phyloP scores from a whole-genome alignment of 169 alveolate species.

The Eimeria falciformis region DNA sequence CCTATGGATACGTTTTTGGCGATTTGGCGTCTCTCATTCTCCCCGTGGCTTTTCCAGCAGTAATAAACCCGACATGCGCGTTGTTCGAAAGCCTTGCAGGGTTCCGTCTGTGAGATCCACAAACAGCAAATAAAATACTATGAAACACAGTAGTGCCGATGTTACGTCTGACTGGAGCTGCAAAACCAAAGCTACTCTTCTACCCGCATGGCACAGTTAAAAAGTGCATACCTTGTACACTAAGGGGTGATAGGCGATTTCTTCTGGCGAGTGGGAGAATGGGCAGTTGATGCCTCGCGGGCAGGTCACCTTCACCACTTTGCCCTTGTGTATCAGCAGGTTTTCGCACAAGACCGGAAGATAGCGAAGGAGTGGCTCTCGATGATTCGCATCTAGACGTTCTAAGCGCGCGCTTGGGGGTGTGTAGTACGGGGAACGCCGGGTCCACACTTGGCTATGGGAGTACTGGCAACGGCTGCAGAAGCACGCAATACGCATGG shows the following conservation, averaged over 20 bases:
- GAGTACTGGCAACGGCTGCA: slow-evolving; percentile 89
- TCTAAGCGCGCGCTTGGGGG: slow-evolving; percentile 81
- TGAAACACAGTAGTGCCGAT: not conserved
- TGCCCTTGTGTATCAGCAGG: slow-evolving; percentile 85
- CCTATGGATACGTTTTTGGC: slow-evolving; percentile 35
- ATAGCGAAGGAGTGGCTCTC: slow-evolving; percentile 84
- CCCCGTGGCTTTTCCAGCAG: slow-evolving; percentile 69
- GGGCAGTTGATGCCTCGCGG: slow-evolving; percentile 92
- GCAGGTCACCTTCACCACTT: slow-evolving; percentile 81
- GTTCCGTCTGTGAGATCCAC: slow-evolving; percentile 50
- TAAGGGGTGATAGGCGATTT: slow-evolving; percentile 93
- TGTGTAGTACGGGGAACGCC: slow-evolving; percentile 90
- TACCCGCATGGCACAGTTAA: not conserved
- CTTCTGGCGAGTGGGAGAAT: slow-evolving; percentile 94
- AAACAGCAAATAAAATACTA: not conserved
- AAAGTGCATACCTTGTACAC: slow-evolving; percentile 88
- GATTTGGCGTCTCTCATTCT: slow-evolving; percentile 57
- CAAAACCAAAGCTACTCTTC: not conserved
- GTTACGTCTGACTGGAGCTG: not conserved
- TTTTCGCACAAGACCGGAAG: slow-evolving; percentile 90
- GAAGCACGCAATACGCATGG: not conserved
- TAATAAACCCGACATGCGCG: slow-evolving; percentile 54
- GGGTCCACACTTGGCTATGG: slow-evolving; percentile 88
- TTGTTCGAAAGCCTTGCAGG: slow-evolving; percentile 42
- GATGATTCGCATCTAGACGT: slow-evolving; percentile 80